phyloP scores from a whole-genome alignment of 306 rosid species.

The Biancaea sappan region DNA sequence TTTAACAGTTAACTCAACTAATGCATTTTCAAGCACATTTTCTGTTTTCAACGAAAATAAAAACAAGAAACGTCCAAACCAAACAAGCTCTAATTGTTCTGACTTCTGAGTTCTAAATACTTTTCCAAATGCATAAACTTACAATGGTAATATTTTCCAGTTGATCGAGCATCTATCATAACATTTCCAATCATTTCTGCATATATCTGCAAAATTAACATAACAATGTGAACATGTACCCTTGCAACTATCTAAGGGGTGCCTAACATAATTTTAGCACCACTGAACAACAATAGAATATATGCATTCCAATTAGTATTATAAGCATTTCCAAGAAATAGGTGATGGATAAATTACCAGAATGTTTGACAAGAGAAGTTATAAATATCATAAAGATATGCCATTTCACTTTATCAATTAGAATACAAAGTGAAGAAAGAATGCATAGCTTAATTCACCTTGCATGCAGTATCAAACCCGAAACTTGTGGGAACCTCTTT shows the following conservation, averaged over 20 bases:
- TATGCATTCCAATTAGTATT: conserved; percentile 5
- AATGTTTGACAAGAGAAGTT: background rate
- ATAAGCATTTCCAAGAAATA: conserved; percentile 1
- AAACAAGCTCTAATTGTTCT: background rate
- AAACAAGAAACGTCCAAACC: too few species aligned
- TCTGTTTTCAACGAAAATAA: too few species aligned
- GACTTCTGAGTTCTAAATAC: background rate
- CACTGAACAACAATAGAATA: conserved; percentile 1
- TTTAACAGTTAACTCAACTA: too few species aligned
- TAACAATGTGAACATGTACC: background rate
- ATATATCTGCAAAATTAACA: conserved; percentile 69
- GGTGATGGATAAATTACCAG: background rate
- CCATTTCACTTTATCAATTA: background rate
- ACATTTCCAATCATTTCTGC: conserved; percentile 99
- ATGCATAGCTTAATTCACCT: conserved; percentile 54
- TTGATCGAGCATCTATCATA: conserved; percentile 96
- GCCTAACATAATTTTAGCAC: background rate
- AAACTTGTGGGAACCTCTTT: conserved; percentile 98
- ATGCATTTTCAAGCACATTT: too few species aligned
- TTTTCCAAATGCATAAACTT: conserved; percentile 41
- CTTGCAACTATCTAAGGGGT: conserved; percentile 7
- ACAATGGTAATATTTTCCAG: conserved; percentile 99
- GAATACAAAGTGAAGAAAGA: conserved; percentile 4
- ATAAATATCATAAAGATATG: conserved; percentile 15
- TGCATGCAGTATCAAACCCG: conserved; percentile 99